phyloP scores from a whole-genome alignment of 495 filamentous ascomycete species.

The Aspergillus indologenus region DNA sequence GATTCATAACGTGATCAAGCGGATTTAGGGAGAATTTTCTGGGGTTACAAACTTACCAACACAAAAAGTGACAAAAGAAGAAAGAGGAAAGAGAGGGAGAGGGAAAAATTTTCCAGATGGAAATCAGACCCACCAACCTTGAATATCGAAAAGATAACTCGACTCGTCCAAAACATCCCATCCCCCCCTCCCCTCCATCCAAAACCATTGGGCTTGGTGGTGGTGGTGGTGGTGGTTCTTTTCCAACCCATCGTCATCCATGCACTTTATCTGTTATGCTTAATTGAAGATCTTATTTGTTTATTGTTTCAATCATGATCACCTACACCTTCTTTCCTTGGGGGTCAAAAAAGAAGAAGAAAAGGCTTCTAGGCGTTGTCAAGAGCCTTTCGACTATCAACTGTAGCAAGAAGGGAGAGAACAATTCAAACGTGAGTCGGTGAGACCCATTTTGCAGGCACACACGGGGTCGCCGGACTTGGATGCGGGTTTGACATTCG shows the following conservation, averaged over 20 bases:
- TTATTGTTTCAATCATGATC: background rate
- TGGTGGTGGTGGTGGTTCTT: background rate
- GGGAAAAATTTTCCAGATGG: background rate
- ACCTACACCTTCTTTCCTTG: background rate
- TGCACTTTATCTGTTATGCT: slow-evolving; percentile 5
- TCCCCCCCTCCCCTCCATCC: background rate
- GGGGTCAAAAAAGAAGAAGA: too few relatives aligned
- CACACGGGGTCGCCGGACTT: slow-evolving; percentile 22
- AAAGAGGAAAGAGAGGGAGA: background rate
- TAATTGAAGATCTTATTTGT: background rate
- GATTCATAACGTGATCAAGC: background rate
- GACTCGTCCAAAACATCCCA: background rate
- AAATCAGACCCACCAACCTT: background rate
- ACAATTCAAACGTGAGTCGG: background rate
- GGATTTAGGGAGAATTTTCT: background rate
- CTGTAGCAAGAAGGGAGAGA: background rate
- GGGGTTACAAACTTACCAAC: background rate
- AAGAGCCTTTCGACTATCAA: background rate
- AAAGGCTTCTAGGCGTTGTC: background rate
- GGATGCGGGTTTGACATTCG: slow-evolving; percentile 15
- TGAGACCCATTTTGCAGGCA: background rate
- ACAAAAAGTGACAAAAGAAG: background rate
- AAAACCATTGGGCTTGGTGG: background rate
- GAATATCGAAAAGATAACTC: background rate
- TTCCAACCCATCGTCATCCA: background rate